Evolutionary conservation across 2,329 filamentous ascomycete species (phyloP).

Genomic region (Botrytis hyacinthi): DNA sequence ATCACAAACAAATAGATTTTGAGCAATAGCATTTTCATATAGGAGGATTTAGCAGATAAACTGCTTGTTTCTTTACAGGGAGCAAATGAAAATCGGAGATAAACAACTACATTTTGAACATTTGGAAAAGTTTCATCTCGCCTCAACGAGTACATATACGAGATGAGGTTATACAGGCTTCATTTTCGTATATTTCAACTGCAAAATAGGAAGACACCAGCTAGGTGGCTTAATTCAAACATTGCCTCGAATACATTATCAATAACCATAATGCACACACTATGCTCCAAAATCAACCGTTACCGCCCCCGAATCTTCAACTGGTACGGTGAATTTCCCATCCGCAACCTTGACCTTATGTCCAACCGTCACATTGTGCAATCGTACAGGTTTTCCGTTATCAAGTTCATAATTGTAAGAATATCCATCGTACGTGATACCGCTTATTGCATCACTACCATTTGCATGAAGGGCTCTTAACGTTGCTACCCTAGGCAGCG

Average conservation of each 20-base stretch:
- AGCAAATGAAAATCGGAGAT: neutral
- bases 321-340: constrained; percentile 42
- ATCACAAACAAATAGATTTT: neutral
- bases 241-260: neutral
- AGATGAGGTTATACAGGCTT: neutral
- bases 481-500: constrained; percentile 25
- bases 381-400: constrained; percentile 50
- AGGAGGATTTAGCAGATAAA: neutral
- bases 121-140: neutral
- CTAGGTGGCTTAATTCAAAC: too few species aligned
- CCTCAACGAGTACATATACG: neutral
- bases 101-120: neutral
- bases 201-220: neutral
- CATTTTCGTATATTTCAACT: neutral
- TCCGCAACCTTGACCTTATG: constrained; percentile 44
- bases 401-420: constrained; percentile 62
- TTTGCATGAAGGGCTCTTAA: constrained; percentile 56
- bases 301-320: constrained; percentile 45
- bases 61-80: neutral
- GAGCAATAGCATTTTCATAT: neutral
- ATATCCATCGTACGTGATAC: constrained; percentile 59
- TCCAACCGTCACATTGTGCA: constrained; percentile 54
- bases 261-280: neutral
- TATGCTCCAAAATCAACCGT: constrained; percentile 29
- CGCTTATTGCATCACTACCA: constrained; percentile 61